Percentiles rank a stretch among this genome's conserved stretches.
These are phyloP conservation scores for Colletotrichum noveboracense DNA, from an alignment of 2,329 filamentous ascomycete genomes.

Conservation along the genomic window DNA sequence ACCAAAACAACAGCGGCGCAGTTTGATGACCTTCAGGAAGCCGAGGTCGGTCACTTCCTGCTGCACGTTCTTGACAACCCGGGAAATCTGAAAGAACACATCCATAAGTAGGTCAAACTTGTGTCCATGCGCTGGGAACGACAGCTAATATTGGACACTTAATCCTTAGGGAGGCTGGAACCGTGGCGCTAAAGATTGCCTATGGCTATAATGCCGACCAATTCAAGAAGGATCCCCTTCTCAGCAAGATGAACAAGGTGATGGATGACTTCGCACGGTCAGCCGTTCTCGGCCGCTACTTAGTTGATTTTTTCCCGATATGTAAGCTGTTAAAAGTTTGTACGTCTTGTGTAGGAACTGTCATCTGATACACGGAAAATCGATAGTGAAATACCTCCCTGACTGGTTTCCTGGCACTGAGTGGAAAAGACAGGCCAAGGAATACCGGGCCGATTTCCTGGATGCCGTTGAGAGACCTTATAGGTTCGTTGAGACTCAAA, in stretches of 20 bases:
- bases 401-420: slow-evolving; percentile 17
- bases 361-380: no score
- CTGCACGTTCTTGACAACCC: slow-evolving; percentile 43
- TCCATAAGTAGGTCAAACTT: slow-evolving; percentile 35
- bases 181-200: slow-evolving; percentile 10
- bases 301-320: slow-evolving; percentile 18
- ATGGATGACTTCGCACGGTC: slow-evolving; percentile 16
- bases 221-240: slow-evolving; percentile 4
- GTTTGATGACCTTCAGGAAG: slow-evolving; percentile 47
- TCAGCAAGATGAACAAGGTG: slow-evolving; percentile 4
- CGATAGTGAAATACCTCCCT: slow-evolving; percentile 28
- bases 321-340: not conserved
- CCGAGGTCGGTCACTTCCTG: slow-evolving; percentile 47
- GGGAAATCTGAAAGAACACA: slow-evolving; percentile 40
- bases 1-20: slow-evolving; percentile 40
- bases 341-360: no score
- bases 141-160: no score
- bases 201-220: slow-evolving; percentile 21
- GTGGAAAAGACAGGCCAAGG: slow-evolving; percentile 7
- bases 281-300: not conserved
- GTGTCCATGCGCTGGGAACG: fast-evolving
- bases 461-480: slow-evolving; percentile 10
- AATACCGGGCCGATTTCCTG: not conserved
- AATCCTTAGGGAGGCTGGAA: slow-evolving; percentile 6
- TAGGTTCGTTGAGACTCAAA: slow-evolving; percentile 27